Conservation (phyloP, 352 stramenopile genomes). For the Phytophthora megakarya region DNA sequence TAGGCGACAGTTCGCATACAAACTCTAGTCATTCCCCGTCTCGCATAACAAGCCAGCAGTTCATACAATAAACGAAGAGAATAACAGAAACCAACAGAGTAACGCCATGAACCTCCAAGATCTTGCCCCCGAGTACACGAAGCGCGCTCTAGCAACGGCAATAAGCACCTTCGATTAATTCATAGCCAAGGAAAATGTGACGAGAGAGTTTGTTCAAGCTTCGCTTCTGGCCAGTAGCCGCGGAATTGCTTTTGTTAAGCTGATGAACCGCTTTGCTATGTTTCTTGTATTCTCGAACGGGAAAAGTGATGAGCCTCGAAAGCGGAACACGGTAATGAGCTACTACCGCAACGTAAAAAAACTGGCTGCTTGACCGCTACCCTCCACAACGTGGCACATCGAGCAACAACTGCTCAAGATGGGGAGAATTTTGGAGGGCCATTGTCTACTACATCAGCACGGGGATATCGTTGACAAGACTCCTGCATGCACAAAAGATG, state of each 20-base stretch:
- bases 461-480: constrained; percentile 2
- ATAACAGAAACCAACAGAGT: too few species aligned
- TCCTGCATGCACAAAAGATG: not conserved
- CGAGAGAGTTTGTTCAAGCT: too few species aligned
- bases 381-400: not conserved
- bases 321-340: constrained; percentile 5
- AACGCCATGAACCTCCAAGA: too few species aligned
- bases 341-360: constrained; percentile 14
- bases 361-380: constrained; percentile 14
- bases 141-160: too few species aligned
- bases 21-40: too few species aligned
- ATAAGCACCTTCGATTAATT: too few species aligned
- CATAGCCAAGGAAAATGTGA: too few species aligned
- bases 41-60: too few species aligned
- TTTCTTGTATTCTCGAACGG: constrained; percentile 1
- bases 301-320: not conserved
- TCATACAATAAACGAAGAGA: too few species aligned
- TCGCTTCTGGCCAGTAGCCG: too few species aligned
- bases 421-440: not conserved
- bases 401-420: constrained; percentile 1
- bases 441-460: constrained; percentile 8
- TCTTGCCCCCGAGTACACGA: too few species aligned
- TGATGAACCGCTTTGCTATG: not conserved
- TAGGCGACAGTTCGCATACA: too few species aligned
- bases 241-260: not conserved